Conservation (phyloP, 495 filamentous ascomycete species). For the Glutinoglossum americanum region DNA sequence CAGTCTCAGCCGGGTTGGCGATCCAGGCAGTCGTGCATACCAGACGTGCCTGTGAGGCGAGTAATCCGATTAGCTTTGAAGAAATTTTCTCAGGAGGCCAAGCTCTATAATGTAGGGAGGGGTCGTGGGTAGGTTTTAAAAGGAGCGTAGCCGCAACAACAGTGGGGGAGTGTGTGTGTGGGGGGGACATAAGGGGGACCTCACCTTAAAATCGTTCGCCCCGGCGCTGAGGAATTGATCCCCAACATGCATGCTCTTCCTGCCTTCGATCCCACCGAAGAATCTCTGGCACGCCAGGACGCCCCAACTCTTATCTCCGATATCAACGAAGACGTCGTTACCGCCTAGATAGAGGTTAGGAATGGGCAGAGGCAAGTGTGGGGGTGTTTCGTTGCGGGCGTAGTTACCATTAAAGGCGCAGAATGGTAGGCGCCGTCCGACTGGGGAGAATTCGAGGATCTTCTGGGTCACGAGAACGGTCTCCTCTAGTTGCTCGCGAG, state of each 20-base stretch:
- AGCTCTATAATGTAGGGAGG: no score
- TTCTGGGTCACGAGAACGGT: constrained; percentile 88
- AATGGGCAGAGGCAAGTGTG: background rate
- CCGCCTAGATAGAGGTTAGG: constrained; percentile 28
- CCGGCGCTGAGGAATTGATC: constrained; percentile 94
- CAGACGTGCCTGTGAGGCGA: constrained; percentile 26
- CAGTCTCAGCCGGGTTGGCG: constrained; percentile 74
- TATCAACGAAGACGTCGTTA: constrained; percentile 95
- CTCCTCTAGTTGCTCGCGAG: constrained; percentile 81
- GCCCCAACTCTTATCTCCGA: constrained; percentile 93
- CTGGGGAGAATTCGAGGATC: constrained; percentile 58
- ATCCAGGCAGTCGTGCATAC: constrained; percentile 71
- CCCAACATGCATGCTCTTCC: constrained; percentile 56
- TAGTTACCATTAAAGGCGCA: constrained; percentile 77
- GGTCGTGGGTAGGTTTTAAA: background rate
- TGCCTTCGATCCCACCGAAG: constrained; percentile 49
- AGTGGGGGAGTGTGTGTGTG: background rate
- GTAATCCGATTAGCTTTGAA: background rate
- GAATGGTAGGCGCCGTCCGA: constrained; percentile 57
- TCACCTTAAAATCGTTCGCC: constrained; percentile 86
- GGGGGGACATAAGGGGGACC: background rate
- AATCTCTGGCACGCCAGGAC: constrained; percentile 83
- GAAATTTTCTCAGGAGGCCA: no score
- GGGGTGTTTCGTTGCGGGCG: background rate
- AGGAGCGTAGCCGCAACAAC: background rate